phyloP scores from a whole-genome alignment of 495 filamentous ascomycete genomes.

The Hypoxylon cercidicola region DNA sequence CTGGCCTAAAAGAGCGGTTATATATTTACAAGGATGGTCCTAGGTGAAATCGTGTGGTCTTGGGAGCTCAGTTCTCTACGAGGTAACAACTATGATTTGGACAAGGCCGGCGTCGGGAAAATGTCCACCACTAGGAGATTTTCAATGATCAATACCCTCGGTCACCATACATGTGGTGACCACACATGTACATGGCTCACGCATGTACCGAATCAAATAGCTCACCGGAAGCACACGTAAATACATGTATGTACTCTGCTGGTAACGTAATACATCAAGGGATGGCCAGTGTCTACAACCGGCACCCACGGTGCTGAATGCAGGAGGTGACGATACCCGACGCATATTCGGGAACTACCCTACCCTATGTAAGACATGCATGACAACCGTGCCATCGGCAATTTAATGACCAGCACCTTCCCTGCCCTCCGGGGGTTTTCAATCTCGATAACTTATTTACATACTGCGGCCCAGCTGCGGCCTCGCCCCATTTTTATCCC shows the following conservation, averaged over 20 bases:
- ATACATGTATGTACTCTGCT: neutral
- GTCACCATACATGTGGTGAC: too few species aligned
- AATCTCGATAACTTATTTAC: slow-evolving; percentile 19
- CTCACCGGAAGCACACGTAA: slow-evolving; percentile 8
- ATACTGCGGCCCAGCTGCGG: slow-evolving; percentile 16
- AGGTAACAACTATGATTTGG: neutral
- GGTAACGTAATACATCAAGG: slow-evolving; percentile 4
- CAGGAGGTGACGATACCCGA: slow-evolving; percentile 22
- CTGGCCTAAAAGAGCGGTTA: neutral
- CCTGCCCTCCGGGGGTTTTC: slow-evolving; percentile 19
- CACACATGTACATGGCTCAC: slow-evolving; percentile 14
- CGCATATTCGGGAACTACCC: slow-evolving; percentile 11
- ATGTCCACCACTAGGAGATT: slow-evolving; percentile 39
- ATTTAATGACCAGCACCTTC: slow-evolving; percentile 30
- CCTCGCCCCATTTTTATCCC: slow-evolving; percentile 32
- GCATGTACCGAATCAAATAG: slow-evolving; percentile 9
- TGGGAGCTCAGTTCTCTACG: neutral
- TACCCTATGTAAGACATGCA: slow-evolving; percentile 37
- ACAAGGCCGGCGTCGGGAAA: slow-evolving; percentile 22
- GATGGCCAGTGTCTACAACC: slow-evolving; percentile 21
- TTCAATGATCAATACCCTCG: slow-evolving; percentile 8
- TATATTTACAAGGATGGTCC: neutral
- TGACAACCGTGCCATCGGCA: slow-evolving; percentile 28
- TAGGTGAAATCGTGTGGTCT: neutral
- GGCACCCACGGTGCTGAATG: slow-evolving; percentile 23